These are phyloP conservation scores for Nothopassalora personata DNA, from an alignment of 2,329 filamentous ascomycete species.

Conservation along the genomic window DNA sequence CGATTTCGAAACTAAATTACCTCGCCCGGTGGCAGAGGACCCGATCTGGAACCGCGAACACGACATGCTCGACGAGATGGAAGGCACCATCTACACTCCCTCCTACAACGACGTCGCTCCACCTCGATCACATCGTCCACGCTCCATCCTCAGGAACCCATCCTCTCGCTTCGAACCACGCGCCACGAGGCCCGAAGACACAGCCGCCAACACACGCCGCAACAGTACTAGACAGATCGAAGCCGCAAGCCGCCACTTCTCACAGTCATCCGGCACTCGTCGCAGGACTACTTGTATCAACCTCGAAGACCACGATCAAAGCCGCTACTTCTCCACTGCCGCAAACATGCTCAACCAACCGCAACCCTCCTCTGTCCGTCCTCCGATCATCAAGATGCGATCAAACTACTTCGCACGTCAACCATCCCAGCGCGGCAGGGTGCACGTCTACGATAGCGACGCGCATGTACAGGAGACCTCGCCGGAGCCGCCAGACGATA, in stretches of 20 bases:
- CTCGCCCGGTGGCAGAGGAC: background rate
- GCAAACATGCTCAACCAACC: constrained; percentile 10
- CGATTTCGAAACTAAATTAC: background rate
- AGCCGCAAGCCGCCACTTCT: constrained; percentile 9
- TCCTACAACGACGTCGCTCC: background rate
- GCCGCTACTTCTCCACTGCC: constrained; percentile 23
- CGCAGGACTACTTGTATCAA: constrained; percentile 23
- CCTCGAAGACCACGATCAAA: constrained; percentile 8
- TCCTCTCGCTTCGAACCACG: constrained; percentile 6
- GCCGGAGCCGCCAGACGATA: constrained; percentile 11
- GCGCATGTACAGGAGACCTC: constrained; percentile 22
- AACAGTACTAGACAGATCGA: constrained; percentile 22
- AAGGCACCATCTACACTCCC: background rate
- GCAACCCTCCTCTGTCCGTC: background rate
- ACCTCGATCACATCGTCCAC: constrained; percentile 6
- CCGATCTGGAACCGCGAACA: background rate
- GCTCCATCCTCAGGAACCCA: constrained; percentile 25
- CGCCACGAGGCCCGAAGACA: constrained; percentile 15
- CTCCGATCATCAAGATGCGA: constrained; percentile 15
- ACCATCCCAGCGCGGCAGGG: constrained; percentile 1
- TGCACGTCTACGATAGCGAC: constrained; percentile 23
- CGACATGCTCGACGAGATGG: background rate
- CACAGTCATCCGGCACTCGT: constrained; percentile 21
- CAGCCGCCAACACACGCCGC: constrained; percentile 25
- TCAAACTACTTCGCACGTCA: constrained; percentile 6